A percentile compares a stretch with the other conserved stretches of the same genome.
phyloP scores from a whole-genome alignment of 208 protist species.

The Herpetomonas tarakana region DNA sequence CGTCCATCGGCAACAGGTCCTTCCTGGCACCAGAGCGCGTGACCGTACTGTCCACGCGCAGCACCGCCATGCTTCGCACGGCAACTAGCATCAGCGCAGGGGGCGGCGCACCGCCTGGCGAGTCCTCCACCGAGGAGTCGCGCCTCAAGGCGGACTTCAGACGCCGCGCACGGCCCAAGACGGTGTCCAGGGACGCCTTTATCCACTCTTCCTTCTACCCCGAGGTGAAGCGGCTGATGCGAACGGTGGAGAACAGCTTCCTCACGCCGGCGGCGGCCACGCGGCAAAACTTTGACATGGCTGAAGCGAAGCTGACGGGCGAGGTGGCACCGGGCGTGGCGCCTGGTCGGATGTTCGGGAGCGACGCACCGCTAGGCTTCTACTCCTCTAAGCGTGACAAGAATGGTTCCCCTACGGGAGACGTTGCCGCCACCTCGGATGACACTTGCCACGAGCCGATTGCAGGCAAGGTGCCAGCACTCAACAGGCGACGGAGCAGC shows the following conservation, averaged over 20 bases:
- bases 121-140: conserved; percentile 2
- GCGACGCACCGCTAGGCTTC: neutral
- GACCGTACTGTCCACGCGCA: neutral
- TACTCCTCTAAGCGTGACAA: neutral
- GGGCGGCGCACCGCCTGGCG: neutral
- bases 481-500: neutral
- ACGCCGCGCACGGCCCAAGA: conserved; percentile 44
- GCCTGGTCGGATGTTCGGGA: neutral
- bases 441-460: neutral
- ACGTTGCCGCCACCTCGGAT: neutral
- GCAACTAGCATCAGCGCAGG: neutral
- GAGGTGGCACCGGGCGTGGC: neutral
- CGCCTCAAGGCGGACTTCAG: neutral
- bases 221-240: conserved; percentile 42
- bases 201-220: conserved; percentile 38
- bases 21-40: neutral
- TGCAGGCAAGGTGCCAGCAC: neutral
- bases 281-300: conserved; percentile 28
- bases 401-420: neutral
- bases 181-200: conserved; percentile 40
- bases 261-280: conserved; percentile 25
- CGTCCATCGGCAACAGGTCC: neutral
- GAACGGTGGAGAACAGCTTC: conserved; percentile 38
- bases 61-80: neutral
- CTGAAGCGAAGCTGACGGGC: neutral